Evolutionary conservation across 1,284 basidiomycete species (phyloP).

Genomic region (Ceratobasidium sp.): DNA sequence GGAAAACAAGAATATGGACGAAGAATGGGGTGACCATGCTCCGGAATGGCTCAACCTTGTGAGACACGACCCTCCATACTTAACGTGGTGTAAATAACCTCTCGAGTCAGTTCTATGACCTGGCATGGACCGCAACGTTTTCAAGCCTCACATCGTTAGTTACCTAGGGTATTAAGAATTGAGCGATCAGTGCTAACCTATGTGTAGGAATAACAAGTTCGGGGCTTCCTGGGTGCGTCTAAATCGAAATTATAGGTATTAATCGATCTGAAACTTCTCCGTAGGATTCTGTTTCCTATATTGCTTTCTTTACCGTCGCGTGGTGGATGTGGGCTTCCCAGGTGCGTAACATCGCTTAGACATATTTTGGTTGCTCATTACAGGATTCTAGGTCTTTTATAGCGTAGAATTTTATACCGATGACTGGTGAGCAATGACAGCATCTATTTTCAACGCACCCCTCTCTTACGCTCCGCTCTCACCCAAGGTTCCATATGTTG

Average conservation of each 20-base stretch:
- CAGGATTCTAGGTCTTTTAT: conserved; percentile 15
- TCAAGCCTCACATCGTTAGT: conserved; percentile 31
- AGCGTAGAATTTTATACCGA: conserved; percentile 36
- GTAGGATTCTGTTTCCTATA: conserved; percentile 31
- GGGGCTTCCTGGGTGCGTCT: conserved; percentile 17
- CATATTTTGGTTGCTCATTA: background rate
- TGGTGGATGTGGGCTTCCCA: conserved; percentile 45
- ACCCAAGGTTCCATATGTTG: conserved; percentile 31
- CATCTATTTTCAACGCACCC: too few relatives aligned
- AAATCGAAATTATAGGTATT: background rate
- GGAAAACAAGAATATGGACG: conserved; percentile 17
- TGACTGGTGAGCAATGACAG: conserved; percentile 17
- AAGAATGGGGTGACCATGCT: conserved; percentile 27
- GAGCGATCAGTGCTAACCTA: background rate
- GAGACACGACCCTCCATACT: background rate
- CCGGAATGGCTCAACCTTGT: conserved; percentile 32
- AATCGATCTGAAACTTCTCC: background rate
- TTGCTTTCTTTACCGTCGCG: conserved; percentile 22
- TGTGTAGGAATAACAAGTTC: conserved; percentile 23
- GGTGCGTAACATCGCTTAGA: background rate
- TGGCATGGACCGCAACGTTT: conserved; percentile 26
- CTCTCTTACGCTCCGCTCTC: too few relatives aligned
- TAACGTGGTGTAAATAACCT: background rate
- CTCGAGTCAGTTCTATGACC: conserved; percentile 14
- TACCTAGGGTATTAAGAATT: background rate